A percentile compares a stretch with the other conserved stretches of the same genome.
Evolutionary conservation across 202 grass and related monocot genomes (phyloP).

Genomic region (Schoenoplectus tabernaemontani): DNA sequence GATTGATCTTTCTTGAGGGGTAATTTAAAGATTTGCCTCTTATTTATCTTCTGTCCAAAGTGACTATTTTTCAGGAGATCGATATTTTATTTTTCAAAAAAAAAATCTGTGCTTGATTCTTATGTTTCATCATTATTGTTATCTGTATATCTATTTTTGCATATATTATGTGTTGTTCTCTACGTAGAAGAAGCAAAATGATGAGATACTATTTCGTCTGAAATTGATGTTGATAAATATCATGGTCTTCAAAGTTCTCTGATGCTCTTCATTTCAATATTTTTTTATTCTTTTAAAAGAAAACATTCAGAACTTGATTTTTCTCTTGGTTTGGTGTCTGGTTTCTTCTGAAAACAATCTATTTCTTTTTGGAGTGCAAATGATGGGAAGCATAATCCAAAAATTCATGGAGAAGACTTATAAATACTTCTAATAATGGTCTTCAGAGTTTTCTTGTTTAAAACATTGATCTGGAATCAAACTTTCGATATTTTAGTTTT

Average conservation of each 20-base stretch:
- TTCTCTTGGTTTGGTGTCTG: not conserved
- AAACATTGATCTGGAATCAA: too few relatives aligned
- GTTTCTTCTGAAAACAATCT: not conserved
- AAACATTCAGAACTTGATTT: not conserved
- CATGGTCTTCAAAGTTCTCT: constrained; percentile 24
- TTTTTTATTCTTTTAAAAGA: not conserved
- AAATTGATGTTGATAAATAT: constrained; percentile 7
- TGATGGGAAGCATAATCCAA: not conserved
- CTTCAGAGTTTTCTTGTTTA: not conserved
- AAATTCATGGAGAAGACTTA: not conserved
- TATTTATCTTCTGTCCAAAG: not conserved
- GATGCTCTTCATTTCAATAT: not conserved
- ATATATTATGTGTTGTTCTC: not conserved
- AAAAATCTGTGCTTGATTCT: too few relatives aligned
- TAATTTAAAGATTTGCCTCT: not conserved
- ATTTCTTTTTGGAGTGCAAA: not conserved
- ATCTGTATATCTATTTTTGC: not conserved
- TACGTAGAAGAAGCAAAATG: not conserved
- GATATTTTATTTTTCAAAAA: not conserved
- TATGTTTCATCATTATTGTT: not conserved
- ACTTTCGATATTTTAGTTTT: too few relatives aligned
- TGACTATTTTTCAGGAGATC: not conserved
- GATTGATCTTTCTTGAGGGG: not conserved
- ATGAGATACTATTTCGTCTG: not conserved
- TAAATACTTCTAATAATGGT: not conserved